Evolutionary conservation across 768 basidiomycete genomes (phyloP), one percentile per base, ranked within the genome.

Genomic region (Nidularia sp.): DNA sequence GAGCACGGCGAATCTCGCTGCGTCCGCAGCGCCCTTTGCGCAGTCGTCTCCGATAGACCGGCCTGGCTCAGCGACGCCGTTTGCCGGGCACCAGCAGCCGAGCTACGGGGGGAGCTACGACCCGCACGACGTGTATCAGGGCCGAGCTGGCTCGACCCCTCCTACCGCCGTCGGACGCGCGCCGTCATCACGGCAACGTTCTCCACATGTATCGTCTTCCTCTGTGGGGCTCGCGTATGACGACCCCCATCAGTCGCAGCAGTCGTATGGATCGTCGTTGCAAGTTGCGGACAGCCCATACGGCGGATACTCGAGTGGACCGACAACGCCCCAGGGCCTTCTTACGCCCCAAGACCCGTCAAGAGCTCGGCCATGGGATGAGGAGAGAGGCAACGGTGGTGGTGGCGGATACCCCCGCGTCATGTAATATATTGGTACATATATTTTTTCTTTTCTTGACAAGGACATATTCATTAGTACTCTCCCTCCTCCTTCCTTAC

Each of bases 1-100:
- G 56, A 86, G 85, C 62, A 78, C 77, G 18, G 69, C 74, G 32
- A 79, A 86, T 62, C 77, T 91, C 10, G 66, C 85, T 13, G 57
- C 74, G 4, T 67, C 78, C 32, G 83, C 84, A 13, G 84, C 86
- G 33, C 80, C 86, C 4, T 77, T 84, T 48, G 75, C 75, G 32
- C 77, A 78, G 45, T 74, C 78, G 47, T n/a, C n/a, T n/a, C 68
- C 68, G 31, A 55, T 71, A 41, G 69, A 71, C 45, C 60, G 69
- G 34, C 62, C 69, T 29, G 66, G 61, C 31, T 43, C 22, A 42
- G 7, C 58, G 45, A 45, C 57, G 51, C 51, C 6, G 7, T 12
- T 7, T 13, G 9, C 47, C 36, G 44, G 31, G 7, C 53, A 55
- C n/a, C 46, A 65, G 53, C n/a, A n/a, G n/a, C n/a, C n/a, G n/a